Conservation (phyloP, 192 early-diverging fungal species). For the Rhizophlyctis rosea region DNA sequence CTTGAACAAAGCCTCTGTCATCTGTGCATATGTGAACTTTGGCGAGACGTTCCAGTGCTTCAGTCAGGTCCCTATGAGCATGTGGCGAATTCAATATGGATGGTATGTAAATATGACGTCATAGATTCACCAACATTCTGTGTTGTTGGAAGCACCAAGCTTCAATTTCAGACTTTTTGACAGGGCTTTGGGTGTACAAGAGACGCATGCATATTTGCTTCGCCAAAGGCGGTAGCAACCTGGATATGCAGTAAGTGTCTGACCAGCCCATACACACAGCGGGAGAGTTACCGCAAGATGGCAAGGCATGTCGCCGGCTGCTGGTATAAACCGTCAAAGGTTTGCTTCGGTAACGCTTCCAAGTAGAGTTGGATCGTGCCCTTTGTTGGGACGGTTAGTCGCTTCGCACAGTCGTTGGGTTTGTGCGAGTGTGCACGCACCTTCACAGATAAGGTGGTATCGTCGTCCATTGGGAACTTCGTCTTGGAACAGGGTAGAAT, state of each 20-base stretch:
- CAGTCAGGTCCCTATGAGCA: constrained; percentile 50
- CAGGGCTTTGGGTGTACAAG: constrained; percentile 67
- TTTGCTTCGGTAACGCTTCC: constrained; percentile 62
- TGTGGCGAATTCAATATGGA: not conserved
- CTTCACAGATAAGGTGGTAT: too few relatives aligned
- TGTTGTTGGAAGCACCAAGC: constrained; percentile 48
- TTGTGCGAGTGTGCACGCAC: too few relatives aligned
- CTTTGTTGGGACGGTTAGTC: constrained; percentile 7
- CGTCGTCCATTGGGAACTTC: too few relatives aligned
- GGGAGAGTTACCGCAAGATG: constrained; percentile 66
- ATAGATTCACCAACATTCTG: not conserved
- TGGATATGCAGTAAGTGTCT: constrained; percentile 18
- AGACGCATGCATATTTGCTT: constrained; percentile 89
- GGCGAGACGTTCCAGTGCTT: constrained; percentile 66
- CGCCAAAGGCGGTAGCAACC: constrained; percentile 76
- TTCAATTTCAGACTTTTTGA: constrained; percentile 59
- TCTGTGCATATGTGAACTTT: constrained; percentile 68
- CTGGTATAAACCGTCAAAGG: constrained; percentile 74
- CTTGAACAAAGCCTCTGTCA: constrained; percentile 43
- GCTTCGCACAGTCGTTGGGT: too few relatives aligned
- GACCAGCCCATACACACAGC: not conserved
- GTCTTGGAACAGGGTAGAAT: too few relatives aligned
- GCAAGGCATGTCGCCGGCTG: constrained; percentile 92
- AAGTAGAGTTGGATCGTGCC: constrained; percentile 30
- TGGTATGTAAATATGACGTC: not conserved